Percentiles rank a stretch among this genome's conserved stretches.
Evolutionary conservation across 164 flowering plant species (phyloP).

Genomic region (Cinnamomum chago): DNA sequence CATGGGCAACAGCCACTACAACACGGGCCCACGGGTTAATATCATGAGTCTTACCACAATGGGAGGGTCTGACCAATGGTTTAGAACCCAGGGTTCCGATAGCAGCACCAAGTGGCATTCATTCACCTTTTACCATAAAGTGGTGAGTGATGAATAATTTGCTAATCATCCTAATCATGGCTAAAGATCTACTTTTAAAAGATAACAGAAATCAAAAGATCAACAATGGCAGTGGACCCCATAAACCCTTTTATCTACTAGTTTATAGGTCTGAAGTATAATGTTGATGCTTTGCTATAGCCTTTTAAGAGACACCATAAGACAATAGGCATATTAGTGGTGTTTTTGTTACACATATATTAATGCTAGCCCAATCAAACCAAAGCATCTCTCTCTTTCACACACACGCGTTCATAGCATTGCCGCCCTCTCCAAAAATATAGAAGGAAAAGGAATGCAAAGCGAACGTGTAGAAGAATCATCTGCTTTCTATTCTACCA

Average conservation of each 20-base stretch:
- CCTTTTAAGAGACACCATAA: conserved; percentile 5
- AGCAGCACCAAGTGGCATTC: neutral
- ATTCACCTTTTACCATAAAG: neutral
- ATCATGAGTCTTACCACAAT: too few relatives aligned
- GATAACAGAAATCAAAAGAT: neutral
- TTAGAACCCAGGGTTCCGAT: too few relatives aligned
- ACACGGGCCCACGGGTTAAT: too few relatives aligned
- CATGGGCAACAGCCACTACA: too few relatives aligned
- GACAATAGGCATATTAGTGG: neutral
- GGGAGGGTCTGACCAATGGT: too few relatives aligned
- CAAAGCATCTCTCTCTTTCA: neutral
- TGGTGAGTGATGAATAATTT: neutral
- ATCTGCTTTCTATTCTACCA: neutral
- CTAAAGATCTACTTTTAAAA: neutral
- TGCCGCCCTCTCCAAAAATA: neutral
- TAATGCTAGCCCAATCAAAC: neutral
- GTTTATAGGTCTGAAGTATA: neutral
- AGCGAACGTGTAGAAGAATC: neutral
- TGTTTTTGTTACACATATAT: neutral
- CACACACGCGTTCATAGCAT: neutral
- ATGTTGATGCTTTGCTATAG: conserved; percentile 2
- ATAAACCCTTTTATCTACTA: neutral
- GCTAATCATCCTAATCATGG: neutral
- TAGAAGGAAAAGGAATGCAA: neutral
- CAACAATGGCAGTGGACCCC: neutral